Evolutionary conservation across 331 rosid genomes (phyloP), one percentile per base, ranked within the genome.

Genomic region (Telfairia occidentalis): DNA sequence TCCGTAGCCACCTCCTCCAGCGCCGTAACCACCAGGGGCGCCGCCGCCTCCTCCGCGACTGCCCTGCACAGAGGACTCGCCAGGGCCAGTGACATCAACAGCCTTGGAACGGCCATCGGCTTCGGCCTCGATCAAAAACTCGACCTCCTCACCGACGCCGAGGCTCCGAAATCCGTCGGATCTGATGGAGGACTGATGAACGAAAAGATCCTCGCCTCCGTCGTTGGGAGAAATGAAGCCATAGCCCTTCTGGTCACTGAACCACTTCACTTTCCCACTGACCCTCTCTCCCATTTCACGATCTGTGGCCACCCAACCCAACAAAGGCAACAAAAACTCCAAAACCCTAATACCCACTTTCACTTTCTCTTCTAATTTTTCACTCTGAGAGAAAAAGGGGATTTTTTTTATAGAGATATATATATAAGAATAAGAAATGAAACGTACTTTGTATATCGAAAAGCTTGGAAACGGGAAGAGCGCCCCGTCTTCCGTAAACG

Each of bases 211-310:
- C 0, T 87, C 96, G 26, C 87, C 78, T 3, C 96, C 98, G 46
- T 90, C 84, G 45, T 80, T 73, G 0, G 98, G 98, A 79, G 96
- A 88, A 16, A 92, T 92, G 89, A 92, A 92, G 1, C 98, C 96
- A 37, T 78, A 92, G 1, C 96, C 98, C 85, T 92, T 92, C 77
- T 70, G 82, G 73, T 90, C 98, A 11, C 85, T 89, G 88, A 92
- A 92, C 98, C 98, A 92, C 77, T 92, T 92, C 73, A 92, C 98
- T 42, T 83, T 92, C 2, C 97, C 97, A 50, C 43, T 81, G 32
- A 83, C 71, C 38, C 88, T 83, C 11, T 61, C 85, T 3, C 86
- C 63, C 96, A 92, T 90, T 42, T 54, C 23, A 75, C 12, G 71
- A 63, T 63, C 35, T 19, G 58, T 52, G 28, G 7, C 77, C 10